Conservation (phyloP, 2,329 filamentous ascomycete species). For the Leptographium procerum region DNA sequence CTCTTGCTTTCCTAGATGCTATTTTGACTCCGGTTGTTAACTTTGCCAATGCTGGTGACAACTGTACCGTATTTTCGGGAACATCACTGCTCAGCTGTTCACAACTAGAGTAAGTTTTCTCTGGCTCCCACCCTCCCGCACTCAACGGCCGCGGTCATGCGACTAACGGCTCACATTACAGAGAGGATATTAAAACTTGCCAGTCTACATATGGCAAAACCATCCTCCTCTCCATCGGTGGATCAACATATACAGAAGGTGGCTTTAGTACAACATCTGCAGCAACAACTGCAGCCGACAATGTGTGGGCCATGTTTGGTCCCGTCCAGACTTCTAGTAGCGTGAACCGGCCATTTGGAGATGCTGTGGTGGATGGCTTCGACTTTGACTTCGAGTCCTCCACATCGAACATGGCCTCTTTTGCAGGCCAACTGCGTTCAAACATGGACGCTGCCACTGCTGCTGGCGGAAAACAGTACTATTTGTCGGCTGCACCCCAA, state of each 20-base stretch:
- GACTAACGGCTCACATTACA: constrained; percentile 11
- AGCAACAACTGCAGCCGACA: constrained; percentile 45
- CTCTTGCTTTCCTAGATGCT: constrained; percentile 49
- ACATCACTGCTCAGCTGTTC: constrained; percentile 49
- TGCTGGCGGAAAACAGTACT: constrained; percentile 39
- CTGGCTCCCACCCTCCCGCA: neutral
- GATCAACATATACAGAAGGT: constrained; percentile 57
- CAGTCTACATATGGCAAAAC: constrained; percentile 54
- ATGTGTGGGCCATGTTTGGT: constrained; percentile 62
- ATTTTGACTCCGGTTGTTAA: constrained; percentile 47
- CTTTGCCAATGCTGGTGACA: constrained; percentile 52
- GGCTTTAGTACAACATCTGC: constrained; percentile 45
- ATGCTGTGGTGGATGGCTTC: constrained; percentile 58
- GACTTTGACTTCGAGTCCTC: constrained; percentile 63
- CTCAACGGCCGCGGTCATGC: neutral
- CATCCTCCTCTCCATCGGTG: constrained; percentile 60
- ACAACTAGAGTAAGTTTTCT: constrained; percentile 46
- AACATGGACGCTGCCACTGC: constrained; percentile 39
- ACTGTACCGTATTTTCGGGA: constrained; percentile 48
- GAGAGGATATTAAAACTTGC: constrained; percentile 44
- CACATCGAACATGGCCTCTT: constrained; percentile 47
- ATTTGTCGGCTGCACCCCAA: constrained; percentile 56
- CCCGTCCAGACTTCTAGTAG: constrained; percentile 32
- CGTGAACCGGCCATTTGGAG: constrained; percentile 53
- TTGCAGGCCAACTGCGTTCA: constrained; percentile 45